Conservation (phyloP, 805 yeast genomes). For the Candida qinlingensis region DNA sequence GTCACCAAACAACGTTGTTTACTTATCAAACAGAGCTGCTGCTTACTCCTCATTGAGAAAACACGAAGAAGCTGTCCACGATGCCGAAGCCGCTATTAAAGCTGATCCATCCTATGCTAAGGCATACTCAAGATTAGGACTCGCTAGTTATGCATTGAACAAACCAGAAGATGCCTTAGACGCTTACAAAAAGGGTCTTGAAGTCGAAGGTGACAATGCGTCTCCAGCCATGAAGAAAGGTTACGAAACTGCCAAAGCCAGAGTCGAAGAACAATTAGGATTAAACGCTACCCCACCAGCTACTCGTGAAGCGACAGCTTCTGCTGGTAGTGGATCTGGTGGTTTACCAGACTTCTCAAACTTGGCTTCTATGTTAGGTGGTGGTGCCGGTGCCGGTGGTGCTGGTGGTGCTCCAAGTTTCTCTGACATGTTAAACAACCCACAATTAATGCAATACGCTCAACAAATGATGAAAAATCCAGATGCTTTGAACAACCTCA, state of each 20-base stretch:
- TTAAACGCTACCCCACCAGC: conserved; percentile 24
- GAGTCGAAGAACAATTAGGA: conserved; percentile 71
- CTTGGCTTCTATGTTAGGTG: conserved; percentile 53
- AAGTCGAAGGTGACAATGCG: conserved; percentile 78
- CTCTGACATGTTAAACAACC: conserved; percentile 73
- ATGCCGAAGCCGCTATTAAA: conserved; percentile 77
- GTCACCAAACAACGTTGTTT: conserved; percentile 72
- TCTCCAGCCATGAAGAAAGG: conserved; percentile 91
- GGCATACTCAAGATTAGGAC: conserved; percentile 92
- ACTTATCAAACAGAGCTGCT: conserved; percentile 92
- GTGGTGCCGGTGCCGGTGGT: conserved; percentile 56
- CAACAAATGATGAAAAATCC: conserved; percentile 87
- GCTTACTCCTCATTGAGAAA: conserved; percentile 78
- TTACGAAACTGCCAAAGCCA: conserved; percentile 85
- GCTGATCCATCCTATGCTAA: conserved; percentile 79
- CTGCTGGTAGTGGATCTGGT: conserved; percentile 27
- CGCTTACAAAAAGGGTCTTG: conserved; percentile 85
- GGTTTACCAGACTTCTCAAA: conserved; percentile 67
- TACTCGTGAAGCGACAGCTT: conserved; percentile 23
- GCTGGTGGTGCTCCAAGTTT: conserved; percentile 72
- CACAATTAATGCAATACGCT: conserved; percentile 88
- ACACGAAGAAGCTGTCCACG: conserved; percentile 73
- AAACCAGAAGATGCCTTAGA: conserved; percentile 84
- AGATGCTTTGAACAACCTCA: conserved; percentile 60
- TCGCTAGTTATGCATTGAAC: conserved; percentile 93